Base-by-base conservation (phyloP, 1,284 basidiomycete species). In the Schizophyllum amplum region DNA sequence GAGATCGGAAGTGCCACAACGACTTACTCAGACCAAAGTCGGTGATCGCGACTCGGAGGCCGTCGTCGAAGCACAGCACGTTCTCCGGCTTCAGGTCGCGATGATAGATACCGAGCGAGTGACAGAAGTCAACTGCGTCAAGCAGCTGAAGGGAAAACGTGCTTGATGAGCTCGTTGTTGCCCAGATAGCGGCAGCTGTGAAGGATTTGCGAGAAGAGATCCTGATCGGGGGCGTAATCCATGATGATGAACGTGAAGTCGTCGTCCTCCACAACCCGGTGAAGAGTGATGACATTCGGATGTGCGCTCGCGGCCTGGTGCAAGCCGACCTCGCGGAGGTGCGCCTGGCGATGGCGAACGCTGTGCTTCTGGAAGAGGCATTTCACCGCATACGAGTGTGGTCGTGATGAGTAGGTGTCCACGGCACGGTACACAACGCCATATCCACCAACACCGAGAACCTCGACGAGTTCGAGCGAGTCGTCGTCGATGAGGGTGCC, bases 21-120 rank as follows among this genome's bases (percentile, higher is more conserved):
- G 9, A 24, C 48, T 22, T n/a, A 50, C 21, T 22, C 48, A 52
- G n/a, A 51, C 57, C 9, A 33, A 67, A 60, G 47, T 59, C 59
- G n/a, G 59, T 55, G 26, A 60, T 52, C 22, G 48, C 52, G 47
- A 60, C 54, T 11, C 56, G 24, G 15, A 57, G 53, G 13, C 59
- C 59, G 17, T 75, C 80, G 61, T 87, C 84, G 69, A 77, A 90
- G 73, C 94, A 97, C 60, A 99, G 79, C 63, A 99, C 88, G 73
- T 99, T 99, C 75, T 98, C 97, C 24, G 96, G 96, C 77, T 98
- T 99, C 66, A 99, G 78, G 71, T 98, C 96, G 56, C 96, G 92
- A 72, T 98, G 96, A 77, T 91, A 97, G 69, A 98, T 93, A 71
- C 92, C 92, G 58, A 93, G 77, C 50, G 79, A 81, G 71, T 96